Base-by-base conservation (phyloP, 2,329 filamentous ascomycete genomes). In the Cladophialophora exuberans region DNA sequence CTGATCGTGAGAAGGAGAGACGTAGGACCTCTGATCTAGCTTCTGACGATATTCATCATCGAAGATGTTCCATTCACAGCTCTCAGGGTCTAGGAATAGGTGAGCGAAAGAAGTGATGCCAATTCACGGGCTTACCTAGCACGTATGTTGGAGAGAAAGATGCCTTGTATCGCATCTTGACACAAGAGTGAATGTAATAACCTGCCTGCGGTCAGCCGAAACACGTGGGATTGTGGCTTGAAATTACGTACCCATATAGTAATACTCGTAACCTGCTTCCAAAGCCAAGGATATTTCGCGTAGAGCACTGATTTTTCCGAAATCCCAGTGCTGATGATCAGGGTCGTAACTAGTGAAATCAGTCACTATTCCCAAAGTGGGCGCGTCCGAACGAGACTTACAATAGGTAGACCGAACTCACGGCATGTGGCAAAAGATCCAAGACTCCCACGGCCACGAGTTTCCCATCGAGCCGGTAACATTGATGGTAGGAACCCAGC, bases 271-370 rank as follows among this genome's bases (percentile, higher is more conserved):
- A 0, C 70, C 72, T 3, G 71, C 76, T 62, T 86, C 82, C 1
- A 78, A 59, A 0, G 82, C 74, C 22, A 86, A 71, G 1, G 77
- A 75, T 22, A 83, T 79, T 65, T 87, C 84, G 49, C 82, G 73
- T 62, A 86, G 67, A 4, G 83, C 84, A 59, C 80, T 83, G 44
- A 86, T 67, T 66, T 86, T 86, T 4, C 84, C 84, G 63, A 86
- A 81, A 52, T 81, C 80, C 77, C 78, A 86, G 43, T 80, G 73
- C 59, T 80, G 79, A 63, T 81, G 83, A 53, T 83, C 80, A 7
- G 77, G 78, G 62, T 86, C 82, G 65, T 87, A 86, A 58, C 76
- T 79, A 50, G 13, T 57, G 44, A 43, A 9, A 25, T 50, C 53
- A 43, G 52, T 18, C 49, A 15, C 38, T 5, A 17, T n/a, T 33